Evolutionary conservation across 129 eudicot species (phyloP).

Genomic region (Flaveria trinervia): DNA sequence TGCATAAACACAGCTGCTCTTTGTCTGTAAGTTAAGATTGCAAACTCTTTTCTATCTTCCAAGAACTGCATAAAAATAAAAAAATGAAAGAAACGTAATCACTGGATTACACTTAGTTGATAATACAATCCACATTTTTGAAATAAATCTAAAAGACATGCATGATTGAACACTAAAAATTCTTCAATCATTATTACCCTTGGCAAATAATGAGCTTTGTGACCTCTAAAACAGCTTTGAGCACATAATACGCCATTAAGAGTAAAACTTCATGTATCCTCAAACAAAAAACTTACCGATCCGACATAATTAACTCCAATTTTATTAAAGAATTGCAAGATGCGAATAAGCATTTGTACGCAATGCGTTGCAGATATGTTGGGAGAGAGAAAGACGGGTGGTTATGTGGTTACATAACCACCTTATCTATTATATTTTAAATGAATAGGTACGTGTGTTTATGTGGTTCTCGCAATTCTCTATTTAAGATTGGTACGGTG

Average conservation of each 20-base stretch:
- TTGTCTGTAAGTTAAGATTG: constrained; percentile 51
- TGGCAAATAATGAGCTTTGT: constrained; percentile 64
- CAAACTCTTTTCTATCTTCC: constrained; percentile 67
- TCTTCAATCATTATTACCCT: constrained; percentile 51
- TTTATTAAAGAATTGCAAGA: too few relatives aligned
- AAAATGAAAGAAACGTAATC: constrained; percentile 19
- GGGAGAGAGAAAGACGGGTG: too few relatives aligned
- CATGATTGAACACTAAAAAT: constrained; percentile 73
- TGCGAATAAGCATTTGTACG: not conserved
- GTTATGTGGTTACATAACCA: too few relatives aligned
- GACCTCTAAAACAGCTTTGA: constrained; percentile 91
- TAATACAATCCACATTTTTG: not conserved
- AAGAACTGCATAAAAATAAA: constrained; percentile 45
- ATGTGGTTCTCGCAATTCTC: too few relatives aligned
- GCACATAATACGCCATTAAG: constrained; percentile 37
- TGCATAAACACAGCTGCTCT: constrained; percentile 57
- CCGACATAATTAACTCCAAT: too few relatives aligned
- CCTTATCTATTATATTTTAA: too few relatives aligned
- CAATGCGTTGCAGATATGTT: too few relatives aligned
- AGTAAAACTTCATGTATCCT: too few relatives aligned
- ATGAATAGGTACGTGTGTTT: too few relatives aligned
- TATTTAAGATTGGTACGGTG: too few relatives aligned
- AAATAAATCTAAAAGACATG: constrained; percentile 29
- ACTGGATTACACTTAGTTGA: constrained; percentile 16
- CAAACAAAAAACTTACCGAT: too few relatives aligned